Evolutionary conservation across 257 asterid species (phyloP).

Genomic region (Primulina tabacum): DNA sequence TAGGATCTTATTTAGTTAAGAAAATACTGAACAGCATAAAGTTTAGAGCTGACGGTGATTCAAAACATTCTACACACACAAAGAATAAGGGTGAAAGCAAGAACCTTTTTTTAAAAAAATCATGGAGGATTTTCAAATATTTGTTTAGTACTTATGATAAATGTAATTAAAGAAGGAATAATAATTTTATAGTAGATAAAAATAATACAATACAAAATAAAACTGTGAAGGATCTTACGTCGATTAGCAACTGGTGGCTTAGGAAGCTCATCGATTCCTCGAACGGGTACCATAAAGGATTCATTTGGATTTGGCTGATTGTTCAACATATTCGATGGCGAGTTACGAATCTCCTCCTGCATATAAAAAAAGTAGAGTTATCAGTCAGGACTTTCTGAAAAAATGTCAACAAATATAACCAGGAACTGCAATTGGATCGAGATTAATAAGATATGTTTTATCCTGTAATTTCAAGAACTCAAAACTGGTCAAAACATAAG

Average conservation of each 20-base stretch:
- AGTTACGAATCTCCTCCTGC: constrained; percentile 83
- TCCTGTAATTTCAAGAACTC: not conserved
- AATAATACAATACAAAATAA: too few relatives aligned
- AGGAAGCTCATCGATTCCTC: constrained; percentile 89
- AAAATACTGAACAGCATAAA: constrained; percentile 41
- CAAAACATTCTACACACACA: constrained; percentile 26
- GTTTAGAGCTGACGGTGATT: constrained; percentile 33
- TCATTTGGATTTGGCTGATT: constrained; percentile 72
- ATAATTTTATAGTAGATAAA: not conserved
- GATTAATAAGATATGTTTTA: too few relatives aligned
- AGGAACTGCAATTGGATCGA: too few relatives aligned
- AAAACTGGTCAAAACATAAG: not conserved
- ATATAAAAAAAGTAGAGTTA: not conserved
- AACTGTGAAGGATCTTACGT: constrained; percentile 49
- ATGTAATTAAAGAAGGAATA: not conserved
- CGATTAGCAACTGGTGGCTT: constrained; percentile 88
- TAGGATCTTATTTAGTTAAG: constrained; percentile 33
- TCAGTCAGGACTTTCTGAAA: not conserved
- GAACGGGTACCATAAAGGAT: constrained; percentile 49
- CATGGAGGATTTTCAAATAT: not conserved
- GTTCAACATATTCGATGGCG: constrained; percentile 65
- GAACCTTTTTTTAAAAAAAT: not conserved
- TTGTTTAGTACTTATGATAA: too few relatives aligned
- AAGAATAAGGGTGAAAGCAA: constrained; percentile 26
- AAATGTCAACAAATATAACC: not conserved